phyloP scores from a whole-genome alignment of 2,329 filamentous ascomycete species.

The Leptoxyphium fumago region DNA sequence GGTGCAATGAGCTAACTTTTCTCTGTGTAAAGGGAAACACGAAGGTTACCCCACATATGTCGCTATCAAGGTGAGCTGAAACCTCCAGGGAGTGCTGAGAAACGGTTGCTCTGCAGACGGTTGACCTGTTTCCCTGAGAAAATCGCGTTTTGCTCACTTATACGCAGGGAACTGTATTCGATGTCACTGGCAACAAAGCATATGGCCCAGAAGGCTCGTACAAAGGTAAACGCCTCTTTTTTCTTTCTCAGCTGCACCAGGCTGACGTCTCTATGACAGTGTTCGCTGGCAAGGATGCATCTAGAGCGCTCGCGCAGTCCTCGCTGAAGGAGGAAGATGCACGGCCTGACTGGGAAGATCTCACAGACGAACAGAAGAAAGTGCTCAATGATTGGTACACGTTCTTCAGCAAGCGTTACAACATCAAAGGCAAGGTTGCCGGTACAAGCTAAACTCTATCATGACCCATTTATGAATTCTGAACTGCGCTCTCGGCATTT shows the following conservation, averaged over 20 bases:
- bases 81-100: not conserved
- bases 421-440: conserved; percentile 52
- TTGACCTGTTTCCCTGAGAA: no score
- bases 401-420: conserved; percentile 95
- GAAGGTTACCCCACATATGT: conserved; percentile 46
- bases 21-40: conserved; percentile 40
- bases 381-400: conserved; percentile 84
- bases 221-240: conserved; percentile 43
- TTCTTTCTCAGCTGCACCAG: not conserved
- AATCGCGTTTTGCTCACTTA: not conserved
- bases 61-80: conserved; percentile 37
- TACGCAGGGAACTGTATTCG: conserved; percentile 72
- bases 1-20: not conserved
- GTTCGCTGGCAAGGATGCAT: conserved; percentile 90
- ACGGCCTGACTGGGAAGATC: conserved; percentile 63
- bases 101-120: not conserved
- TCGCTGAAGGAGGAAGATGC: conserved; percentile 80
- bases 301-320: conserved; percentile 74
- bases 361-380: conserved; percentile 72
- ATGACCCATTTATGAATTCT: no score
- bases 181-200: conserved; percentile 77
- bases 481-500: no score
- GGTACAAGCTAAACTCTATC: conserved; percentile 8
- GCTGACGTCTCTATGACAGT: conserved; percentile 39
- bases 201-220: conserved; percentile 77